Conservation (phyloP, 192 early-diverging fungal species). For the Linderina pennispora region DNA sequence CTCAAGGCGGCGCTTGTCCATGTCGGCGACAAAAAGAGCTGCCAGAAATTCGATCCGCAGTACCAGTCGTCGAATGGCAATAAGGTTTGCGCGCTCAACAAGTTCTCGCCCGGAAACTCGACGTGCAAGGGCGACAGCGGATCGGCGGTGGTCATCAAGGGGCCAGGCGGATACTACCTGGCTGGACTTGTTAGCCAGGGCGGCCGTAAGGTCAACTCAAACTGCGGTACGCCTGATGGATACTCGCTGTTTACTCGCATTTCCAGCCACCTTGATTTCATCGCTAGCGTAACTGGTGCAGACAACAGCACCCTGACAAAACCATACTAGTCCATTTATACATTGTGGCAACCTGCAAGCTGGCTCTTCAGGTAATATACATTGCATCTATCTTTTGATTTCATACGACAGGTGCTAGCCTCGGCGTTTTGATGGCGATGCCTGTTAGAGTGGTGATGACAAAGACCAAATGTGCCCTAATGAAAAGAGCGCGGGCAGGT, state of each 20-base stretch:
- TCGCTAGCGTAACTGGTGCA: constrained; percentile 19
- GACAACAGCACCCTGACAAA: too few species aligned
- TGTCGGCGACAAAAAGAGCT: constrained; percentile 9
- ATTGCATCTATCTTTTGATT: too few species aligned
- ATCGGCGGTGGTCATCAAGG: constrained; percentile 16
- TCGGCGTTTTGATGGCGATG: too few species aligned
- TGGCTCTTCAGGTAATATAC: too few species aligned
- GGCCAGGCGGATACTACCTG: not conserved
- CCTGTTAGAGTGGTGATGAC: too few species aligned
- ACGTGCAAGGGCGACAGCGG: constrained; percentile 34
- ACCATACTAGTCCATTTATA: too few species aligned
- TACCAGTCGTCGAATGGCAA: constrained; percentile 20
- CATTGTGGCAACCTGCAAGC: too few species aligned
- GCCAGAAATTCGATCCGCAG: constrained; percentile 1
- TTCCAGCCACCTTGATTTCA: constrained; percentile 33
- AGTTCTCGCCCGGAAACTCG: constrained; percentile 12
- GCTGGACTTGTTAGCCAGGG: constrained; percentile 29
- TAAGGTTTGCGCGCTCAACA: constrained; percentile 24
- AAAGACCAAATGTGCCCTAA: too few species aligned
- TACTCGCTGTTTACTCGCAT: constrained; percentile 4
- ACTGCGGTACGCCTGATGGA: constrained; percentile 9
- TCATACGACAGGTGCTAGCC: too few species aligned
- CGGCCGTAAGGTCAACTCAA: not conserved
- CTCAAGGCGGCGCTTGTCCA: not conserved
- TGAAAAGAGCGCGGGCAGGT: too few species aligned